Conservation (phyloP, 176 grass and related monocot species). For the Triticum urartu region DNA sequence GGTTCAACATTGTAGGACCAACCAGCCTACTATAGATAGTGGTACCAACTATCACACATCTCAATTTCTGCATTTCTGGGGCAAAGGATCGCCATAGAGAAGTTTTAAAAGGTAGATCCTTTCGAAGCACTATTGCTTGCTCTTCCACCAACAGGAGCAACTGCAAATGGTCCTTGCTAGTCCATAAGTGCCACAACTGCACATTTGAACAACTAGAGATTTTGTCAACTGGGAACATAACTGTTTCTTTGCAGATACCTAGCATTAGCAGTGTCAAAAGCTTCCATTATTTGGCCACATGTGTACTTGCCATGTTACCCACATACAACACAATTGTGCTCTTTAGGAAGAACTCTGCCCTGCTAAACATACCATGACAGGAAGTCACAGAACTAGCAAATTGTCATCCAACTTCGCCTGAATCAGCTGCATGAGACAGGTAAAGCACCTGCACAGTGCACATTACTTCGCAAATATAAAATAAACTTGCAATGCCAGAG, state of each 20-base stretch:
- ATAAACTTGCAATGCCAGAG: background rate
- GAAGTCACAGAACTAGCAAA: conserved; percentile 27
- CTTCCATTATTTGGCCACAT: conserved; percentile 41
- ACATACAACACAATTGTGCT: background rate
- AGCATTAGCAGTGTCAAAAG: conserved; percentile 44
- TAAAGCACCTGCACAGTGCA: conserved; percentile 10
- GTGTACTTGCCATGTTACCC: conserved; percentile 45
- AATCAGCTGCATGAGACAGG: background rate
- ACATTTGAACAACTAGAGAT: conserved; percentile 36
- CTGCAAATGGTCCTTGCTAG: conserved; percentile 41
- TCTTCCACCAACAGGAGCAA: conserved; percentile 53
- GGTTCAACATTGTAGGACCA: conserved; percentile 44
- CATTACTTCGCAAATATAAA: background rate
- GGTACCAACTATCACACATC: conserved; percentile 38
- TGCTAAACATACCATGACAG: conserved; percentile 43
- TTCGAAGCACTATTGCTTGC: conserved; percentile 47
- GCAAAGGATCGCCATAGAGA: conserved; percentile 42
- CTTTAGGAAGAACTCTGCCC: conserved; percentile 22
- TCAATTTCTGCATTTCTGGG: conserved; percentile 40
- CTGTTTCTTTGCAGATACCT: conserved; percentile 49
- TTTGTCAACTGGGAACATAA: conserved; percentile 40
- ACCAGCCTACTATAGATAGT: conserved; percentile 36
- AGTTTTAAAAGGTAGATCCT: conserved; percentile 62
- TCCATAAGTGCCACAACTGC: conserved; percentile 14
- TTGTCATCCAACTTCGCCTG: background rate